Percentiles rank a stretch among this genome's conserved stretches.
Conservation (phyloP, 805 yeast species). For the Saccharomyces mikatae region DNA sequence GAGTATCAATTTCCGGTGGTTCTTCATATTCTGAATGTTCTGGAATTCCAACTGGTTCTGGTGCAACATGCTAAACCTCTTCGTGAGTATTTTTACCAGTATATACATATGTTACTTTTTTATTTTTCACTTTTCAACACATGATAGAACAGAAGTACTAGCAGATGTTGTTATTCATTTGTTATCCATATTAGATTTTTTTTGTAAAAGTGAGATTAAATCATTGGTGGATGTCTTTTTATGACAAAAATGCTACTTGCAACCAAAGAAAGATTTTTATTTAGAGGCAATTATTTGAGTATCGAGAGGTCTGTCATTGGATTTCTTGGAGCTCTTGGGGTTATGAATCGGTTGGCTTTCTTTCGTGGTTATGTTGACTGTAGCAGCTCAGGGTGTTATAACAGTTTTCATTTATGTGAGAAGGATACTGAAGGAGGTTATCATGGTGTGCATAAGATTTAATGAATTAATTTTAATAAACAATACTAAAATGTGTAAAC, state of each 20-base stretch:
- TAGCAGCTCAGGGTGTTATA: constrained; percentile 4
- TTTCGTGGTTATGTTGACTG: constrained; percentile 11
- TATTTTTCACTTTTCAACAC: too few relatives aligned
- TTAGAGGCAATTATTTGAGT: constrained; percentile 1
- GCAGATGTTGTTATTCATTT: too few relatives aligned
- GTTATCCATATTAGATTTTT: too few relatives aligned
- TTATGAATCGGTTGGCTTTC: constrained; percentile 8
- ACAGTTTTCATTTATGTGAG: background rate
- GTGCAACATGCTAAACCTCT: constrained; percentile 7
- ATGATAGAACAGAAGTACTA: too few relatives aligned
- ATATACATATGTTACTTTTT: too few relatives aligned
- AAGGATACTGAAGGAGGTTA: background rate
- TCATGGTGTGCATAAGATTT: background rate
- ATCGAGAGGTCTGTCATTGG: constrained; percentile 4
- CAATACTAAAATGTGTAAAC: too few relatives aligned
- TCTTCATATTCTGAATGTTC: constrained; percentile 4
- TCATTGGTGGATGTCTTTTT: constrained; percentile 14
- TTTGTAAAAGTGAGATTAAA: too few relatives aligned
- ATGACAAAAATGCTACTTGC: constrained; percentile 25
- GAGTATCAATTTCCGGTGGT: constrained; percentile 9
- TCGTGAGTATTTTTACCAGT: background rate
- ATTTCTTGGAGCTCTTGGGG: constrained; percentile 6
- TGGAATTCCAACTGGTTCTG: constrained; percentile 14
- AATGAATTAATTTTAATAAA: too few relatives aligned
- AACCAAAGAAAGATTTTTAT: constrained; percentile 27